A percentile compares a stretch with the other conserved stretches of the same genome.
These are phyloP conservation scores for Macrotyloma uniflorum DNA, from an alignment of 306 rosid genomes.

Conservation along the genomic window DNA sequence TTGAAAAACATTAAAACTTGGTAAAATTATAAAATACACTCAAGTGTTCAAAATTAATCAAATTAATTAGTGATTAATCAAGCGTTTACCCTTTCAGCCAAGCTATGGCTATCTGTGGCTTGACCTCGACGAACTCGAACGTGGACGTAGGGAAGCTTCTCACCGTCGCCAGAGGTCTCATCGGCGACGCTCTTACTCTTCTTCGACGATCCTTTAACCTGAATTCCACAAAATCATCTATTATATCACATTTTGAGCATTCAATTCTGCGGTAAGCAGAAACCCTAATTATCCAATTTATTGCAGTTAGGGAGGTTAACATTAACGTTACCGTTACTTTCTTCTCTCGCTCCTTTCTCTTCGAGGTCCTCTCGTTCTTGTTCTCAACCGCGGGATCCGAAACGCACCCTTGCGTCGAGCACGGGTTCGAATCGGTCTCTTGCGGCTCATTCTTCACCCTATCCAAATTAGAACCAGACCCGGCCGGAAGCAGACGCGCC, in stretches of 20 bases:
- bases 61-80: conserved; percentile 39
- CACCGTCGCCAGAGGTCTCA: conserved; percentile 62
- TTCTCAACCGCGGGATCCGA: conserved; percentile 60
- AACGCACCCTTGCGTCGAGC: conserved; percentile 51
- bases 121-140: conserved; percentile 99
- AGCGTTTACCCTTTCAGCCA: conserved; percentile 89
- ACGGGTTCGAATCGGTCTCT: conserved; percentile 76
- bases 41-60: conserved; percentile 6
- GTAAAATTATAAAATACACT: neutral
- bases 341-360: conserved; percentile 95
- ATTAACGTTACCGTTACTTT: conserved; percentile 51
- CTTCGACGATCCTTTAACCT: conserved; percentile 71
- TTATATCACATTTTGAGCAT: conserved; percentile 12
- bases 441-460: conserved; percentile 84
- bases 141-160: conserved; percentile 83
- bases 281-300: conserved; percentile 45
- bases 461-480: conserved; percentile 54
- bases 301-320: neutral
- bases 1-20: neutral
- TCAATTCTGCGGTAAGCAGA: conserved; percentile 32
- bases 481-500: conserved; percentile 40
- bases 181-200: conserved; percentile 63
- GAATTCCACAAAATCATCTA: conserved; percentile 33
- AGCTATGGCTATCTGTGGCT: conserved; percentile 96
- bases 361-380: conserved; percentile 57